Base-by-base conservation (phyloP, 208 protist genomes). In the Trypanosoma caninum region DNA sequence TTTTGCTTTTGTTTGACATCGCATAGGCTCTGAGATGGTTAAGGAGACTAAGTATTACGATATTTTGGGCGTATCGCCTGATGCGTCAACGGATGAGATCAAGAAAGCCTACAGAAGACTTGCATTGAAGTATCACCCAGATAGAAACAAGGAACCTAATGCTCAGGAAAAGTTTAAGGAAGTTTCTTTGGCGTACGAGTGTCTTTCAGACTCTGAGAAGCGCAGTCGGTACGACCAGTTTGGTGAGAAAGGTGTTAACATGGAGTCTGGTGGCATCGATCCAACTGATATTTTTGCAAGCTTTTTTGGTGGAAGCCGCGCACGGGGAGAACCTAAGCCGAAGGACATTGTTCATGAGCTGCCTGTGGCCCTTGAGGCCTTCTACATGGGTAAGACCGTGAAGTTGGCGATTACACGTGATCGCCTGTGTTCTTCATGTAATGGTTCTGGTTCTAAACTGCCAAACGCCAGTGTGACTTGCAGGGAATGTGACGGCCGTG, bases 311-410 rank as follows among this genome's bases (percentile, higher is more conserved):
- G 92, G 91, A 33, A 66, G 78, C 28, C 80, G 89, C 35, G 64
- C 76, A 40, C 74, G 88, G 18, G 93, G 95, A 18, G 86, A 95
- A 76, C 72, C 78, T 16, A 99, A 98, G 79, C 97, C 94, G 51
- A 97, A 99, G 69, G 92, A 97, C 66, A 93, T 99, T 62, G 80
- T 95, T 33, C 95, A 98, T 65, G 79, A 93, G 51, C 74, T 99
- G 30, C 73, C 82, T 30, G 94, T 99, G 13, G 74, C 84, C 1
- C 87, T 99, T 31, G 97, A 99, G 59, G 91, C 98, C 56, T 89
- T 99, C 47, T 99, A 99, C 84, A 98, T 91, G 35, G 98, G 98
- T 35, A 98, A 97, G 68, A 97, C 89, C 5, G 84, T 90, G 61
- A 99, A 99, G 72, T 71, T 99, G 23, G 78, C 89, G 23, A 87